Evolutionary conservation across 116 monocot species (phyloP).

Genomic region (Trichopus zeylanicus): DNA sequence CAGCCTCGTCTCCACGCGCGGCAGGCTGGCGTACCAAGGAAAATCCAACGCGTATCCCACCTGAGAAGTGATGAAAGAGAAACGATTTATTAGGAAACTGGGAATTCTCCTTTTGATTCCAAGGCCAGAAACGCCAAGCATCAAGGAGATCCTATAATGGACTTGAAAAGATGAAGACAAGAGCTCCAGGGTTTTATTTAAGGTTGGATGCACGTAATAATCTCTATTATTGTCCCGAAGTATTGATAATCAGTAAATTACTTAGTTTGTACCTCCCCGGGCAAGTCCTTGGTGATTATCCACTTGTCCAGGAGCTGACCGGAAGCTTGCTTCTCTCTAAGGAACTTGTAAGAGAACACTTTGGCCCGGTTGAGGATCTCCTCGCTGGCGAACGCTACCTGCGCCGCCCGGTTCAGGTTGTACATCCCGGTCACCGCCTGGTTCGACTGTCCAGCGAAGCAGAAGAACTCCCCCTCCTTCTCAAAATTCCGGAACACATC

Average conservation of each 20-base stretch:
- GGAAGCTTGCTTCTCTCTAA: conserved; percentile 44
- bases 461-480: conserved; percentile 80
- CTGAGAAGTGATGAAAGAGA: conserved; percentile 17
- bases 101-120: no score
- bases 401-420: conserved; percentile 77
- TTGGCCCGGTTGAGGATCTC: conserved; percentile 48
- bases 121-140: no score
- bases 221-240: no score
- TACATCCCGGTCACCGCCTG: conserved; percentile 86
- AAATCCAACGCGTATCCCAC: conserved; percentile 77
- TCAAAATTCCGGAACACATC: conserved; percentile 71
- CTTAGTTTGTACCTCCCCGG: conserved; percentile 54
- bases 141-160: no score
- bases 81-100: no score
- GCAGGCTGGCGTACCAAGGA: conserved; percentile 76
- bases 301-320: conserved; percentile 69
- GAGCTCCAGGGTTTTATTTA: no score
- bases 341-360: conserved; percentile 44
- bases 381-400: conserved; percentile 52
- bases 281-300: conserved; percentile 86
- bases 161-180: no score
- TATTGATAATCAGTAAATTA: no score
- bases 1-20: conserved; percentile 70
- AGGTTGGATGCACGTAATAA: no score
- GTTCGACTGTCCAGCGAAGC: conserved; percentile 78